Base-by-base conservation (phyloP, 2,329 filamentous ascomycete genomes). In the Neopestalotiopsis clavispora region DNA sequence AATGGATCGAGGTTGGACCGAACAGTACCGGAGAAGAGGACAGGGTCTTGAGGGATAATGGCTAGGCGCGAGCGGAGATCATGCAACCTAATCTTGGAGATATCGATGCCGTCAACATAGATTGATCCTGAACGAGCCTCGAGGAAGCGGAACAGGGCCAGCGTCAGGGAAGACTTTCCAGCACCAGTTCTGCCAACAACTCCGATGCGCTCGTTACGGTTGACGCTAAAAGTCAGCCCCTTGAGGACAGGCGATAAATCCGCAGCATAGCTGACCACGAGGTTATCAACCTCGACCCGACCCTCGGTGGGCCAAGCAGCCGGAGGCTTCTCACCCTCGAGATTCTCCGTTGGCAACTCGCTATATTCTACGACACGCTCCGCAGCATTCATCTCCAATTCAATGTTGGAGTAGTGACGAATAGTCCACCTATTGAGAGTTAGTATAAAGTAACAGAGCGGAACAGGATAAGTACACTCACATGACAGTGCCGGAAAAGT, bases 1-100 rank as follows among this genome's bases (percentile, higher is more conserved):
- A 95, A 94, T 0, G 93, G 91, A 75, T 96, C 93, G 4, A 96
- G 85, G 74, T 95, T 95, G 58, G 86, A 89, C 57, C 93, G 86
- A 23, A 96, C 83, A 0, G 92, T 94, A 28, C 94, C 93, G 0
- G 91, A 93, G 80, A 96, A 95, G 6, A 96, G 85, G 1, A 95
- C 92, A 0, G 93, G 93, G 72, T 95, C 93, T 80, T 94, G 72
- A 4, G 93, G 93, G 67, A 96, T 95, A 72, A 96, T 95, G 49
- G 92, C 91, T 0, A 96, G 80, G 0, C 92, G 86, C n/a, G 89
- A 91, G 30, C 93, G 88, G 12, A 96, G 83, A 67, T 92, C 89
- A 68, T 91, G 86, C 0, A 95, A 84, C 67, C 87, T 88, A 74
- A 95, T 88, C 74, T 88, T 91, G 28, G 91, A 90, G 65, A 94